Percentiles rank a stretch among this genome's conserved stretches.
These are phyloP conservation scores for Cytospora piceicola DNA, from an alignment of 2,329 filamentous ascomycete genomes.

Conservation along the genomic window DNA sequence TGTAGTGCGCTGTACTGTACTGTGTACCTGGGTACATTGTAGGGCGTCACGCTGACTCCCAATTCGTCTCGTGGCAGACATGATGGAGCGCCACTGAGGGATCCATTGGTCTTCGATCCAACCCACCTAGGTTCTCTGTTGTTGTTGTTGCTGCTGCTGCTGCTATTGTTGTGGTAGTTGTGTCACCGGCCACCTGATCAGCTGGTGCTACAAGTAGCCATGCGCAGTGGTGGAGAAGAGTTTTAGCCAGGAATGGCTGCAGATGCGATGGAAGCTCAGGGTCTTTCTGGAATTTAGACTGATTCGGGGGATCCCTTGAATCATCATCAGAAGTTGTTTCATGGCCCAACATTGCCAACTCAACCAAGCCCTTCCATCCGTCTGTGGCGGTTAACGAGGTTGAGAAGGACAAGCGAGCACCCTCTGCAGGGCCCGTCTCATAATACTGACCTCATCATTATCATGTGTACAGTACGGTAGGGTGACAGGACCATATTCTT, in stretches of 20 bases:
- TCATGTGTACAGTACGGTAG: neutral
- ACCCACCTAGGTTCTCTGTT: conserved; percentile 3
- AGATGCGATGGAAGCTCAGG: conserved; percentile 24
- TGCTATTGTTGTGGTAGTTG: neutral
- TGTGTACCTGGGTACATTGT: conserved; percentile 17
- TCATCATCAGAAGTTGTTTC: neutral
- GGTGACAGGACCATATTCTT: neutral
- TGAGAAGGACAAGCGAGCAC: neutral
- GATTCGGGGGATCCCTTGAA: neutral
- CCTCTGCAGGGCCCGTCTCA: neutral
- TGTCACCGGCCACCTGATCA: conserved; percentile 12
- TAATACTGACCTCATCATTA: neutral
- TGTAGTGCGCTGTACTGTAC: conserved; percentile 8
- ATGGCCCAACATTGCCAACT: neutral
- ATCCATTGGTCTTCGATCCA: conserved; percentile 17
- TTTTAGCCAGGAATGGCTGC: conserved; percentile 4
- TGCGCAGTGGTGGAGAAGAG: conserved; percentile 9
- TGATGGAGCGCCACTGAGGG: conserved; percentile 17
- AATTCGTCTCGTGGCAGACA: conserved; percentile 23
- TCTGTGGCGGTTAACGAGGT: neutral
- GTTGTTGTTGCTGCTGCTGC: neutral
- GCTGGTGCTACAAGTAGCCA: conserved; percentile 6
- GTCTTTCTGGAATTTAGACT: conserved; percentile 27
- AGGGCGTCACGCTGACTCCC: conserved; percentile 22
- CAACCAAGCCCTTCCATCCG: neutral